Conservation (phyloP, 192 early-diverging fungal species). For the Obelidium mucronatum region DNA sequence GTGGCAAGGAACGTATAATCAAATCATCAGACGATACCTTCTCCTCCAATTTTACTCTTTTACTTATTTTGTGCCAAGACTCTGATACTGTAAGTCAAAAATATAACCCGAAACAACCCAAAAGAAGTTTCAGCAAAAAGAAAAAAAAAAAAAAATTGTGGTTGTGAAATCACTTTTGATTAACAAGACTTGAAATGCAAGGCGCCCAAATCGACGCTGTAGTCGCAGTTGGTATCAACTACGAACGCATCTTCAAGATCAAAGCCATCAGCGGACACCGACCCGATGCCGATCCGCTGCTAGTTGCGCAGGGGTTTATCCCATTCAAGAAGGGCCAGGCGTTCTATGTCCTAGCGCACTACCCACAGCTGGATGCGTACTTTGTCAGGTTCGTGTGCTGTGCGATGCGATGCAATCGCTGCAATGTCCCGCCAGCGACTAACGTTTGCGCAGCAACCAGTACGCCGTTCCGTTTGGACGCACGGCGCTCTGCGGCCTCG, state of each 20-base stretch:
- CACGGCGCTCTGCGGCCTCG: slow-evolving; percentile 26
- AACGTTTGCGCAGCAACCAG: slow-evolving; percentile 37
- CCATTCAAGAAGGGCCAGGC: slow-evolving; percentile 25
- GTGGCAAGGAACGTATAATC: no score
- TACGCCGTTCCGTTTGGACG: slow-evolving; percentile 36
- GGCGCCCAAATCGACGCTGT: no score
- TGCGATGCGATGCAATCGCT: not conserved
- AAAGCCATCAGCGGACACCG: slow-evolving; percentile 21
- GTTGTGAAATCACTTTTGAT: no score
- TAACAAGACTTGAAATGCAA: no score
- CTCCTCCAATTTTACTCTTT: no score
- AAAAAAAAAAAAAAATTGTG: no score
- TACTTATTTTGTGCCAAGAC: no score
- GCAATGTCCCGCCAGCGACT: no score
- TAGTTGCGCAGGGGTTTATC: slow-evolving; percentile 29
- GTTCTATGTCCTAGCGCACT: slow-evolving; percentile 34
- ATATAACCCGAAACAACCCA: no score
- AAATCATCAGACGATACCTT: no score
- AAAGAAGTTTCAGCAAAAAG: no score
- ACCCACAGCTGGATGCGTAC: slow-evolving; percentile 31
- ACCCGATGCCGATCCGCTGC: slow-evolving; percentile 3
- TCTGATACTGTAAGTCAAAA: no score
- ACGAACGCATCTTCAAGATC: slow-evolving; percentile 41
- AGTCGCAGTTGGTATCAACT: slow-evolving; percentile 7
- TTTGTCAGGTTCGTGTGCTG: slow-evolving; percentile 24